Percentiles rank a stretch among this genome's conserved stretches.
These are phyloP conservation scores for Perilla frutescens DNA, from an alignment of 257 asterid species.

Conservation along the genomic window DNA sequence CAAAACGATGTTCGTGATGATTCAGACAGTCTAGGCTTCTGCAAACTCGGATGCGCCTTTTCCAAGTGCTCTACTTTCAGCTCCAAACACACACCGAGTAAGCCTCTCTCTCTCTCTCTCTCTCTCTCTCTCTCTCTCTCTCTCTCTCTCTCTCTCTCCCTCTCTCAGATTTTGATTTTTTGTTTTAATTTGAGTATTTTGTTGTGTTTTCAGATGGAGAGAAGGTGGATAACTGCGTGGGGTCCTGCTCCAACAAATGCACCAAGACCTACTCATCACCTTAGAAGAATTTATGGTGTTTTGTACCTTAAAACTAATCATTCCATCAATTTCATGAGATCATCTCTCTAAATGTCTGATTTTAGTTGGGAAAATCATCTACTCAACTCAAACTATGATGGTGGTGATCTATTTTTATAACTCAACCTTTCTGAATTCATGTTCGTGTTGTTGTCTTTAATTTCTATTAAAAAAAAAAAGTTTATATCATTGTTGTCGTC, in stretches of 20 bases:
- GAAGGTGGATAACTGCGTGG: slow-evolving; percentile 81
- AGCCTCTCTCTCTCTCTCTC: slow-evolving; percentile 29
- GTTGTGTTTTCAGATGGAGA: slow-evolving; percentile 61
- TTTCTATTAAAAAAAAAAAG: neutral
- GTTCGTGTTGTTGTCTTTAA: neutral
- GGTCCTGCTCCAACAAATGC: slow-evolving; percentile 83
- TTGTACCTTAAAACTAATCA: neutral
- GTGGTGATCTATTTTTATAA: too few relatives aligned
- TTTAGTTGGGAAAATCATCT: too few relatives aligned
- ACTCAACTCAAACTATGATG: too few relatives aligned
- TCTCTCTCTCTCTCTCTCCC: neutral
- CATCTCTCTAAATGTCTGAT: neutral
- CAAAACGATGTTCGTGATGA: slow-evolving; percentile 35
- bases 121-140: slow-evolving; percentile 14
- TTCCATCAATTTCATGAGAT: neutral
- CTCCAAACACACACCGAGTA: slow-evolving; percentile 71
- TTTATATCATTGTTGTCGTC: too few relatives aligned
- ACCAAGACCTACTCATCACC: slow-evolving; percentile 59
- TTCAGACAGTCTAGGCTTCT: slow-evolving; percentile 58
- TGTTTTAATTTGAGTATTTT: neutral
- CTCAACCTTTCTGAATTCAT: neutral
- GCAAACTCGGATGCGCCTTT: slow-evolving; percentile 92
- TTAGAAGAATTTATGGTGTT: slow-evolving; percentile 19
- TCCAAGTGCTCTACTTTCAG: slow-evolving; percentile 75
- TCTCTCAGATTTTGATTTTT: too few relatives aligned